phyloP scores from a whole-genome alignment of 2,329 filamentous ascomycete genomes.

The Tolypocladium ophioglossoides region DNA sequence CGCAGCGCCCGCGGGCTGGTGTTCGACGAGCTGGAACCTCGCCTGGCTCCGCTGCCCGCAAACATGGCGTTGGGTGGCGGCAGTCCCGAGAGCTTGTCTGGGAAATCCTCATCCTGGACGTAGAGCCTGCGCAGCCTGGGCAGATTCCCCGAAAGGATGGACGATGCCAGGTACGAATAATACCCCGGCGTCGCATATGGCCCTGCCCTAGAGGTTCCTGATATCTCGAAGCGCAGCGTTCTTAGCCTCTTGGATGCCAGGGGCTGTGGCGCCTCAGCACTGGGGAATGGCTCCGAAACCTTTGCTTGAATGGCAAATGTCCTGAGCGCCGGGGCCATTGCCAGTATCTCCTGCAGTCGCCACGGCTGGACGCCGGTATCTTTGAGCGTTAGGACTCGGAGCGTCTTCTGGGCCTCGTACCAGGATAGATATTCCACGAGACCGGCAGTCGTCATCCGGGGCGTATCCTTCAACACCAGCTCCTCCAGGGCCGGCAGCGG shows the following conservation, averaged over 20 bases:
- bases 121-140: conserved; percentile 69
- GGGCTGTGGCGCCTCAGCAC: conserved; percentile 40
- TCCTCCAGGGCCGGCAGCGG: conserved; percentile 66
- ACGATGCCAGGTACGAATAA: conserved; percentile 79
- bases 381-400: conserved; percentile 60
- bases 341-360: conserved; percentile 50
- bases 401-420: conserved; percentile 44
- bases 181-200: conserved; percentile 54
- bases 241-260: conserved; percentile 59
- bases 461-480: conserved; percentile 61
- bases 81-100: conserved; percentile 63
- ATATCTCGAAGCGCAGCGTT: conserved; percentile 77
- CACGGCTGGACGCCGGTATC: conserved; percentile 59
- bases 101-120: conserved; percentile 75
- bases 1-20: conserved; percentile 6
- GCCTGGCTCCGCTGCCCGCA: conserved; percentile 17
- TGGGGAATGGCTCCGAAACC: conserved; percentile 38
- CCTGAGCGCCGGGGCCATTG: conserved; percentile 44
- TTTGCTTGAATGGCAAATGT: conserved; percentile 44
- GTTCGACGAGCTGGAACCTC: conserved; percentile 19
- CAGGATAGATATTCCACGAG: conserved; percentile 57
- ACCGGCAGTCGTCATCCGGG: conserved; percentile 61
- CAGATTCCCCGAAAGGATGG: conserved; percentile 64
- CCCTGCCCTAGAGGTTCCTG: conserved; percentile 43
- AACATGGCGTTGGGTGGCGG: conserved; percentile 48